A percentile compares a stretch with the other conserved stretches of the same genome.
Conservation (phyloP, 2,329 filamentous ascomycete genomes). For the Sarocladiaceae sp. region DNA sequence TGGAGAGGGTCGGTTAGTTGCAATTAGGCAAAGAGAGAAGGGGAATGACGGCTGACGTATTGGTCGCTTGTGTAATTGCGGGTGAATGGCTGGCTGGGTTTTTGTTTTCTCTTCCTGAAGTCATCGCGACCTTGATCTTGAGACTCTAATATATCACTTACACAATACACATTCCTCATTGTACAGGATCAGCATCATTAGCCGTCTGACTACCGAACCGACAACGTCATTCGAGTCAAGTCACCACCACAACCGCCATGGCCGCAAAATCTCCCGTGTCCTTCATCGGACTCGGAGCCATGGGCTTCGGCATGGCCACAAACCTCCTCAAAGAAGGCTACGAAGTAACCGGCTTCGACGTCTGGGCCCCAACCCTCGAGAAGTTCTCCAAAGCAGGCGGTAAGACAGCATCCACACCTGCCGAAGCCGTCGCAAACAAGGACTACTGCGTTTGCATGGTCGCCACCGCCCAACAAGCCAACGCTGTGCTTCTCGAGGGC, state of each 20-base stretch:
- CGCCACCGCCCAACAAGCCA: slow-evolving; percentile 65
- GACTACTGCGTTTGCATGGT: slow-evolving; percentile 70
- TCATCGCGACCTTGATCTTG: background rate
- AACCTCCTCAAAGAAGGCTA: slow-evolving; percentile 66
- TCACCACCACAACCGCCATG: slow-evolving; percentile 15
- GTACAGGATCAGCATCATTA: background rate
- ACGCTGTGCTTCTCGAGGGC: slow-evolving; percentile 59
- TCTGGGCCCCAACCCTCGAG: slow-evolving; percentile 63
- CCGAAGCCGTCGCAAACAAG: slow-evolving; percentile 56
- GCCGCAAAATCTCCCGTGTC: slow-evolving; percentile 41
- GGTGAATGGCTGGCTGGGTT: too few species aligned
- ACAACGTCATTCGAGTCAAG: background rate
- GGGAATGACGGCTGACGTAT: background rate
- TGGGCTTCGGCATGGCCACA: slow-evolving; percentile 80
- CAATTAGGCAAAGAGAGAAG: background rate
- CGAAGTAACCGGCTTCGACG: slow-evolving; percentile 66
- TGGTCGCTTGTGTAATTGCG: background rate
- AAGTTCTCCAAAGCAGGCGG: slow-evolving; percentile 62
- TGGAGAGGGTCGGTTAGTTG: background rate
- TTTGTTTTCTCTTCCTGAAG: background rate
- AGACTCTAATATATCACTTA: too few species aligned
- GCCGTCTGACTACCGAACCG: background rate
- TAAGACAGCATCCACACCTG: slow-evolving; percentile 51
- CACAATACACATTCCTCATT: too few species aligned
- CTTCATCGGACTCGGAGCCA: slow-evolving; percentile 74